Evolutionary conservation across 306 rosid species (phyloP).

Genomic region (Vachellia collinsii): DNA sequence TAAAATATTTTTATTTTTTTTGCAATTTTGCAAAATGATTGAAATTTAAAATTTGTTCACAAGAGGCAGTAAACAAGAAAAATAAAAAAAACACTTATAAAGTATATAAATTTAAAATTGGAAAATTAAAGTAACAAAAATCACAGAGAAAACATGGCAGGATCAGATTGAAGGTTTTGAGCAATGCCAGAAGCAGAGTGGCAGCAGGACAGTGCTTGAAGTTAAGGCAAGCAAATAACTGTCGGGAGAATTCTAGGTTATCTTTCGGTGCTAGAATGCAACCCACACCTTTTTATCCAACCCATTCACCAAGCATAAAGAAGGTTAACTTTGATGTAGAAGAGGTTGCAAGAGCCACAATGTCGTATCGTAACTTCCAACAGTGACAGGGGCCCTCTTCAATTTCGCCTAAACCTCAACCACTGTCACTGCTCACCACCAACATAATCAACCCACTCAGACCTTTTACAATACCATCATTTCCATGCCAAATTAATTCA

Average conservation of each 20-base stretch:
- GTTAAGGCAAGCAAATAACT: slow-evolving; percentile 28
- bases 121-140: background rate
- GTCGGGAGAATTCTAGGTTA: slow-evolving; percentile 81
- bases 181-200: slow-evolving; percentile 59
- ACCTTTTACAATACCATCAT: slow-evolving; percentile 94
- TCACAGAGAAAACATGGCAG: slow-evolving; percentile 33
- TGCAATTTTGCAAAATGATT: too few relatives aligned
- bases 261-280: slow-evolving; percentile 86
- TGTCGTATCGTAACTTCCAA: slow-evolving; percentile 61
- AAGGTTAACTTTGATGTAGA: slow-evolving; percentile 49
- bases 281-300: slow-evolving; percentile 87
- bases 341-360: slow-evolving; percentile 90
- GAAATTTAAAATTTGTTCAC: too few relatives aligned
- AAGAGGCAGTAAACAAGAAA: too few relatives aligned
- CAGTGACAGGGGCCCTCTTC: slow-evolving; percentile 82
- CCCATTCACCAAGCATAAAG: slow-evolving; percentile 41
- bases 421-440: slow-evolving; percentile 39
- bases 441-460: slow-evolving; percentile 58
- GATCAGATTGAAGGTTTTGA: slow-evolving; percentile 71
- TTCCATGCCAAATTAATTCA: slow-evolving; percentile 42
- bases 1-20: too few relatives aligned
- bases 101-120: background rate
- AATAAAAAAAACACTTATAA: too few relatives aligned
- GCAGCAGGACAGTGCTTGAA: slow-evolving; percentile 37
- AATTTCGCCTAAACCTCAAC: slow-evolving; percentile 35